Percentiles rank a stretch among this genome's conserved stretches.
Conservation (phyloP, 352 stramenopile species). For the Globisporangium sylvaticum region DNA sequence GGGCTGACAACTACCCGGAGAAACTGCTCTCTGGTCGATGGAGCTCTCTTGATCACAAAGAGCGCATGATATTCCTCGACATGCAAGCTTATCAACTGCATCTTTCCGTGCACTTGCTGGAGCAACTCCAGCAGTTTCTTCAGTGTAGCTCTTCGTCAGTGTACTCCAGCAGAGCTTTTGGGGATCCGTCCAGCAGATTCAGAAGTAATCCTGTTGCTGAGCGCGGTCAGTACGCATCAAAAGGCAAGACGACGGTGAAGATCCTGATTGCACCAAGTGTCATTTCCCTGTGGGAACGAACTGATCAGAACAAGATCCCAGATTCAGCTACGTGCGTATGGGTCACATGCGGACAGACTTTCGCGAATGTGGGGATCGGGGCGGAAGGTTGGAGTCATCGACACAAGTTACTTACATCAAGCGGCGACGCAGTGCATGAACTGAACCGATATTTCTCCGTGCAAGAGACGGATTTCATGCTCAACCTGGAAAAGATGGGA, state of each 20-base stretch:
- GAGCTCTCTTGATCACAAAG: conserved; percentile 28
- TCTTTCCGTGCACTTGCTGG: conserved; percentile 49
- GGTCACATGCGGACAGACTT: conserved; percentile 56
- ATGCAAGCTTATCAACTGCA: conserved; percentile 70
- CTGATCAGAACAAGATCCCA: conserved; percentile 4
- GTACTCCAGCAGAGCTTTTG: not conserved
- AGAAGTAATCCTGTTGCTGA: not conserved
- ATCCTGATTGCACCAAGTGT: conserved; percentile 64
- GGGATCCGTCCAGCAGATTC: not conserved
- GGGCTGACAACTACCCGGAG: conserved; percentile 66
- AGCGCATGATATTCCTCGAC: conserved; percentile 60
- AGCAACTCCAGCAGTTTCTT: conserved; percentile 27
- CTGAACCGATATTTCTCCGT: conserved; percentile 43
- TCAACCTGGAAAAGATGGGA: conserved; percentile 58
- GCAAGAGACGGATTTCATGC: conserved; percentile 39
- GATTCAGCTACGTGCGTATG: conserved; percentile 31
- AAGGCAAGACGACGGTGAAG: conserved; percentile 39
- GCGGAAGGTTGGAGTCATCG: conserved; percentile 22
- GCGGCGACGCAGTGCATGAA: conserved; percentile 26
- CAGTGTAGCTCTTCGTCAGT: not conserved
- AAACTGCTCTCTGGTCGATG: conserved; percentile 62
- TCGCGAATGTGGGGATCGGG: conserved; percentile 46
- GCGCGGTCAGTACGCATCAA: conserved; percentile 6
- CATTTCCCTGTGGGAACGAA: conserved; percentile 50
- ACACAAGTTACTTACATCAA: conserved; percentile 10